Percentiles rank a stretch among this genome's conserved stretches.
phyloP scores from a whole-genome alignment of 306 rosid genomes.

The Vigna nakashimae region DNA sequence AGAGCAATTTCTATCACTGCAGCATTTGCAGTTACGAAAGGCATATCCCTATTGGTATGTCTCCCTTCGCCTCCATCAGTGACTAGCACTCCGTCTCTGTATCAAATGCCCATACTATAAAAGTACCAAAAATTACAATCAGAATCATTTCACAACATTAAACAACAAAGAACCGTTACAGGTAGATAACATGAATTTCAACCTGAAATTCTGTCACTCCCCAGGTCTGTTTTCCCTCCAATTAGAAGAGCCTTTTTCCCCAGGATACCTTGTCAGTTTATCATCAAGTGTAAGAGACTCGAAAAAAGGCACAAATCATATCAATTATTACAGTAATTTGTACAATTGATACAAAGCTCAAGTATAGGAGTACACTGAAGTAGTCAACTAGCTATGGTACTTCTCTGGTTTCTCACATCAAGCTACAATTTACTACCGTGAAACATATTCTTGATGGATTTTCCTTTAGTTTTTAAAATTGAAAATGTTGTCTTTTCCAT shows the following conservation, averaged over 20 bases:
- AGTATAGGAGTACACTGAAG: background rate
- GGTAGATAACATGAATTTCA: constrained; percentile 29
- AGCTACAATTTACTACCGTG: constrained; percentile 8
- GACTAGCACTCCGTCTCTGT: constrained; percentile 95
- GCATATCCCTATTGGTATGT: constrained; percentile 67
- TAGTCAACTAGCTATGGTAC: background rate
- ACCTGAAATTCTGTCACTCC: constrained; percentile 87
- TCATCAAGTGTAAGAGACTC: constrained; percentile 9
- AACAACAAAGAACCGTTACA: constrained; percentile 5
- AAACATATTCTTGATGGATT: background rate
- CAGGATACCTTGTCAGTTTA: constrained; percentile 73
- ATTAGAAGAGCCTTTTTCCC: constrained; percentile 86
- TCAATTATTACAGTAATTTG: background rate
- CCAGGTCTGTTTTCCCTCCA: constrained; percentile 92
- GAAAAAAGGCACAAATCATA: constrained; percentile 6
- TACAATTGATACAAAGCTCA: constrained; percentile 8
- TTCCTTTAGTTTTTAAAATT: background rate
- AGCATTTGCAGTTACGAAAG: constrained; percentile 9
- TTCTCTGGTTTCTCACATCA: background rate
- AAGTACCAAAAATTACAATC: constrained; percentile 41
- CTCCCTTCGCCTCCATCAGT: constrained; percentile 89
- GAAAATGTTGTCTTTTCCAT: background rate
- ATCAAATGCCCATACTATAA: constrained; percentile 91
- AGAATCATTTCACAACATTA: constrained; percentile 25
- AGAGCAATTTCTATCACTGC: constrained; percentile 25